phyloP scores from a whole-genome alignment of 2,329 filamentous ascomycete species.

The Mycosphaerella sp. region DNA sequence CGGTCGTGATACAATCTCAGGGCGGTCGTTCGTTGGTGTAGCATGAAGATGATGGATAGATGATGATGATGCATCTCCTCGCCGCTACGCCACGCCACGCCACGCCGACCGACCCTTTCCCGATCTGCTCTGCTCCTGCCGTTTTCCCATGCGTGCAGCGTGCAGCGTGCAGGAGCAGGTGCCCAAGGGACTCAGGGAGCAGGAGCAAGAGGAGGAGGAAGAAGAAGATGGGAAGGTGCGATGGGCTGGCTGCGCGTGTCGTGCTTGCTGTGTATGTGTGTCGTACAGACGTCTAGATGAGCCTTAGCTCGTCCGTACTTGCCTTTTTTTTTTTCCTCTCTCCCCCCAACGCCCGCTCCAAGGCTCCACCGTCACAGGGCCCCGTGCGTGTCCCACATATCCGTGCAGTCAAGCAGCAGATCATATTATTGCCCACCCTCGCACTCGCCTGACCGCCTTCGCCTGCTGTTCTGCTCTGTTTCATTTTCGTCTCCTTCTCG shows the following conservation, averaged over 20 bases:
- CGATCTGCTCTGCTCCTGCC: no score
- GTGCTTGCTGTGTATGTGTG: not conserved
- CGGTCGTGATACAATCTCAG: not conserved
- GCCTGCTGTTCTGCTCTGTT: not conserved
- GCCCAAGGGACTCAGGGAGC: no score
- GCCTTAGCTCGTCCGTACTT: no score
- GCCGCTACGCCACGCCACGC: no score
- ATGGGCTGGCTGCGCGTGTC: no score
- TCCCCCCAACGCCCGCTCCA: not conserved
- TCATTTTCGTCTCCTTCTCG: not conserved
- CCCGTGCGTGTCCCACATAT: not conserved
- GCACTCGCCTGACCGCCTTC: not conserved
- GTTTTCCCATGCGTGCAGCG: no score
- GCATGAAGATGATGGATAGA: no score
- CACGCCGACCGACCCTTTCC: no score
- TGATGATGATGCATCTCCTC: no score
- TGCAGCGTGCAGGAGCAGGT: no score
- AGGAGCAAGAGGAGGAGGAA: no score
- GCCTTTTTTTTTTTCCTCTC: not conserved
- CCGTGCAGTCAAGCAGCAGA: not conserved
- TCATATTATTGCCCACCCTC: not conserved
- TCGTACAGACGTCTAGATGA: not conserved
- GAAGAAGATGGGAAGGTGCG: no score
- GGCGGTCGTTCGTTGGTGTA: not conserved
- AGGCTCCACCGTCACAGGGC: not conserved